These are phyloP conservation scores for Cercospora sp. DNA, from an alignment of 2,329 filamentous ascomycete genomes.

Conservation along the genomic window DNA sequence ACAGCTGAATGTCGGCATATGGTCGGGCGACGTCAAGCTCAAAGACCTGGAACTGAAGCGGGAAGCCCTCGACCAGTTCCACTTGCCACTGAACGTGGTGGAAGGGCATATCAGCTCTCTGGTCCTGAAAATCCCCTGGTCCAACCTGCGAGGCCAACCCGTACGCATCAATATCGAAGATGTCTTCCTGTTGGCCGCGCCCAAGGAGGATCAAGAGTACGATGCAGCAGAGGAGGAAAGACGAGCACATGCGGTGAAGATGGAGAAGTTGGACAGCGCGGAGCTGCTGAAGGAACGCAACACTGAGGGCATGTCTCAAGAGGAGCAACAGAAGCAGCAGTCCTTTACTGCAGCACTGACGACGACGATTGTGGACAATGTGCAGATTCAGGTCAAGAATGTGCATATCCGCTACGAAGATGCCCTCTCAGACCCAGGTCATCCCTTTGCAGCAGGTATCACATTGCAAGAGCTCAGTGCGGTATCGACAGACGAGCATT, in stretches of 20 bases:
- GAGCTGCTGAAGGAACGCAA: constrained; percentile 91
- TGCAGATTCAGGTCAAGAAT: constrained; percentile 97
- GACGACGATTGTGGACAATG: constrained; percentile 96
- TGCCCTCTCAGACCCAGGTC: constrained; percentile 88
- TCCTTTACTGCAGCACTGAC: constrained; percentile 94
- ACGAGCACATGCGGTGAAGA: constrained; percentile 87
- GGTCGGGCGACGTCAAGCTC: constrained; percentile 97
- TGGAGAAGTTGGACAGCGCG: constrained; percentile 96
- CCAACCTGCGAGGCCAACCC: constrained; percentile 89
- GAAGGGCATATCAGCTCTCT: constrained; percentile 92
- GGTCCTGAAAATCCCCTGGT: constrained; percentile 94
- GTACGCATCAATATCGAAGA: constrained; percentile 95
- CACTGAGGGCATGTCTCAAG: constrained; percentile 87
- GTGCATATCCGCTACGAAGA: constrained; percentile 99
- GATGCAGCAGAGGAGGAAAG: constrained; percentile 89
- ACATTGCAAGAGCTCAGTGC: constrained; percentile 97
- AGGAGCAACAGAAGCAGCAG: constrained; percentile 96
- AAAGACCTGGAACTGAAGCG: constrained; percentile 87
- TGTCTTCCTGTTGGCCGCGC: constrained; percentile 91
- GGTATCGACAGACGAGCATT: constrained; percentile 90
- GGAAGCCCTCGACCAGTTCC: constrained; percentile 95
- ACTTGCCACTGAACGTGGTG: constrained; percentile 92
- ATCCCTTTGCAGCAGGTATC: constrained; percentile 89
- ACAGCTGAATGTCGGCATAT: constrained; percentile 97
- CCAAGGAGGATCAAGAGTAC: constrained; percentile 92